Conservation (phyloP, 2,329 filamentous ascomycete genomes). For the Aureobasidium zeae region DNA sequence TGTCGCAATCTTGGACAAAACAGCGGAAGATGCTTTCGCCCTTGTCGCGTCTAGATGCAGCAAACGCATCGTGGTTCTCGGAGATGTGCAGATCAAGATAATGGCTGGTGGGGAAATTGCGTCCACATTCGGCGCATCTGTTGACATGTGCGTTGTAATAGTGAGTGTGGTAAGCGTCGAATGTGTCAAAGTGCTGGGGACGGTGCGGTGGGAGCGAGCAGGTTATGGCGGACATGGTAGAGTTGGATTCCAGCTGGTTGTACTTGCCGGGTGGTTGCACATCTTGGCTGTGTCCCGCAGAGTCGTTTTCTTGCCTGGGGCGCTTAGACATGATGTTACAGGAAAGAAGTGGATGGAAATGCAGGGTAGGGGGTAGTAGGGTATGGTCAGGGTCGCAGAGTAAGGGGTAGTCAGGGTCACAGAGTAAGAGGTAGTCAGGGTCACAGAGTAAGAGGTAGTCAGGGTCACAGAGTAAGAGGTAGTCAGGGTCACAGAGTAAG, state of each 20-base stretch:
- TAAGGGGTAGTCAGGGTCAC: not conserved
- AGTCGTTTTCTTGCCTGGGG: constrained; percentile 41
- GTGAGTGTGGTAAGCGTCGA: constrained; percentile 77
- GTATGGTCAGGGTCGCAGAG: not conserved
- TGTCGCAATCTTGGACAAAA: constrained; percentile 81
- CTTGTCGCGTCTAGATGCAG: constrained; percentile 59
- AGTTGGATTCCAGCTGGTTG: constrained; percentile 45
- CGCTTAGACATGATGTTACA: constrained; percentile 52
- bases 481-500: no score
- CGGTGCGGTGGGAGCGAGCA: constrained; percentile 78
- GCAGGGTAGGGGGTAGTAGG: not conserved
- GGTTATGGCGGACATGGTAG: constrained; percentile 49
- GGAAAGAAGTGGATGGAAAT: not conserved
- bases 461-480: no score
- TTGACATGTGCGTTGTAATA: constrained; percentile 75
- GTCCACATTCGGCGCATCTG: constrained; percentile 73
- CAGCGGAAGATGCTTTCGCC: constrained; percentile 90
- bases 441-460: no score
- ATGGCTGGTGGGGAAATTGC: constrained; percentile 78
- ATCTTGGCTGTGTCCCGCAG: constrained; percentile 18
- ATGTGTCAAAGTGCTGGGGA: constrained; percentile 60
- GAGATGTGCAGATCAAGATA: constrained; percentile 77
- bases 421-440: not conserved
- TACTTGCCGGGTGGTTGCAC: constrained; percentile 30
- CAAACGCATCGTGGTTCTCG: constrained; percentile 80